phyloP scores from a whole-genome alignment of 768 basidiomycete genomes.

The Lactarius trivialis region DNA sequence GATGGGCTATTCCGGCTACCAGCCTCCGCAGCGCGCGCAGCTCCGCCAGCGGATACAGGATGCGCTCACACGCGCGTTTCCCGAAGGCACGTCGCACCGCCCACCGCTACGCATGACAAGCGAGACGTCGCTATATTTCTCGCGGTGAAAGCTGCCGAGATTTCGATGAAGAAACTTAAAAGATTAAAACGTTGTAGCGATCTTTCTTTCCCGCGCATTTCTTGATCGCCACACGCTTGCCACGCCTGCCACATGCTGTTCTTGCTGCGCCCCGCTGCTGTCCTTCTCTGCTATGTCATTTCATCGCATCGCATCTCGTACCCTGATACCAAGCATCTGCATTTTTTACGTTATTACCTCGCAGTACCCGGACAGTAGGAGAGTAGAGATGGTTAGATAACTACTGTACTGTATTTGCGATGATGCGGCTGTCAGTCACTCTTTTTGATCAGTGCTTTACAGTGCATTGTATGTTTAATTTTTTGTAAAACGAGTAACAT shows the following conservation, averaged over 20 bases:
- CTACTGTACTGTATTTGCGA: not conserved
- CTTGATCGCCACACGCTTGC: not conserved
- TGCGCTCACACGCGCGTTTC: constrained; percentile 9
- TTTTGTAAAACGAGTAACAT: not conserved
- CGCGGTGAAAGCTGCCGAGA: not conserved
- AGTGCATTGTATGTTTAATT: not conserved
- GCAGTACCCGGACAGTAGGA: not conserved
- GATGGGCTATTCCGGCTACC: constrained; percentile 54
- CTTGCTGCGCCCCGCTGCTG: not conserved
- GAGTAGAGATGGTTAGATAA: not conserved
- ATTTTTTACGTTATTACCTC: constrained; percentile 5
- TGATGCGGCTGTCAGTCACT: not conserved
- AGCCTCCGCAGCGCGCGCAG: constrained; percentile 37
- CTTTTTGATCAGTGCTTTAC: not conserved
- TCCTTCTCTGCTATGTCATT: not conserved
- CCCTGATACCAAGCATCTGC: constrained; percentile 3
- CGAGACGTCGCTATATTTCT: not conserved
- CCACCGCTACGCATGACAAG: not conserved
- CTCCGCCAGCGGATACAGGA: constrained; percentile 42
- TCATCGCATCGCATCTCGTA: not conserved
- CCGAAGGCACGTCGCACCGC: not conserved
- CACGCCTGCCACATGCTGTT: not conserved
- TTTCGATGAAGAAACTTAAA: not conserved
- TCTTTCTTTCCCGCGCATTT: not conserved
- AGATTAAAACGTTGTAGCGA: not conserved